Evolutionary conservation across 163 green algal genomes (phyloP).

Genomic region (Scenedesmus sp.): DNA sequence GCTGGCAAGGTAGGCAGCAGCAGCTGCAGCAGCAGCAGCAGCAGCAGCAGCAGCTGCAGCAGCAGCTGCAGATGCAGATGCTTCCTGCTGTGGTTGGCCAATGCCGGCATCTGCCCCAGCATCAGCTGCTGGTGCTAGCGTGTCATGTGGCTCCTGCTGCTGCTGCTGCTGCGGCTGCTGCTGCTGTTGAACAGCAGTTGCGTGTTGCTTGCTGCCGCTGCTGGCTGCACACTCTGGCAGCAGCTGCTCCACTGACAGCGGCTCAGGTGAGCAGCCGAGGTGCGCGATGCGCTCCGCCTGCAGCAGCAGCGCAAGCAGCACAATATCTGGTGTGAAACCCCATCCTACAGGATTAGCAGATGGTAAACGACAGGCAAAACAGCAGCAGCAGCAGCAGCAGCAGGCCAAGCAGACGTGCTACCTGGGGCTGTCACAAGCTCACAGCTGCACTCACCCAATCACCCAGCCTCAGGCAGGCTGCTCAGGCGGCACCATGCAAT

Average conservation of each 20-base stretch:
- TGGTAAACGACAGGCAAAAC: neutral
- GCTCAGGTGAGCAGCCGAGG: conserved; percentile 36
- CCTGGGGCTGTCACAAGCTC: too few relatives aligned
- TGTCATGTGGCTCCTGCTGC: conserved; percentile 15
- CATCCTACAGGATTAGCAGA: neutral
- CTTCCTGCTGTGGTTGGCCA: neutral
- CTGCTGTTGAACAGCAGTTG: neutral
- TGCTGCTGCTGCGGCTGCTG: conserved; percentile 6
- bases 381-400: too few relatives aligned
- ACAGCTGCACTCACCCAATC: too few relatives aligned
- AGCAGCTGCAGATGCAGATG: too few relatives aligned
- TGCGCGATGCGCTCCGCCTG: conserved; percentile 48
- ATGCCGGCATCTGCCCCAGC: neutral
- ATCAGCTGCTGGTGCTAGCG: neutral
- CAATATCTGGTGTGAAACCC: neutral
- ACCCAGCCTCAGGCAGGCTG: too few relatives aligned
- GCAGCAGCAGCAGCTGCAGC: neutral
- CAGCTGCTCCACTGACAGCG: conserved; percentile 10
- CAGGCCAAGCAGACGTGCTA: too few relatives aligned
- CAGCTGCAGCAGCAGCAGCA: conserved; percentile 1
- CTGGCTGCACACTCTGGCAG: neutral
- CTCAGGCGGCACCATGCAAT: too few relatives aligned
- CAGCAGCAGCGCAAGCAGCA: neutral
- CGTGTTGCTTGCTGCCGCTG: neutral
- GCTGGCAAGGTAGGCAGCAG: neutral